Evolutionary conservation across 169 alveolate genomes (phyloP).

Genomic region (Plasmodium coatneyi): DNA sequence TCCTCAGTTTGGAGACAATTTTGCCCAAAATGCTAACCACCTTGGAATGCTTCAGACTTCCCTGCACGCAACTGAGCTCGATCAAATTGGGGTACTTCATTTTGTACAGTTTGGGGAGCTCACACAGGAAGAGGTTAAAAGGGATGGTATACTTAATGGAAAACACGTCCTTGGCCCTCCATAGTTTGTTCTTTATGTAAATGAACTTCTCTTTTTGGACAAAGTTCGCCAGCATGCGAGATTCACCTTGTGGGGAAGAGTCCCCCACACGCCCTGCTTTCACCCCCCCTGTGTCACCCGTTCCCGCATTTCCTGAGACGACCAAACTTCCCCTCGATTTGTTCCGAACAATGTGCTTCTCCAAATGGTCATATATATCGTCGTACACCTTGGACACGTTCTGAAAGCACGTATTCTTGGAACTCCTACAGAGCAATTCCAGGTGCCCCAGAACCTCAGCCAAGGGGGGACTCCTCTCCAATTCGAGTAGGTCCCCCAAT

Average conservation of each 20-base stretch:
- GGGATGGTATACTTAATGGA: neutral
- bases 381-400: constrained; percentile 44
- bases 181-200: constrained; percentile 64
- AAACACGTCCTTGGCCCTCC: constrained; percentile 39
- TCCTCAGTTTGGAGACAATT: neutral
- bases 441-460: constrained; percentile 31
- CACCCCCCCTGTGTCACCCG: neutral
- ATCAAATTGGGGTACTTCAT: constrained; percentile 45
- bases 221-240: constrained; percentile 4
- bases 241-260: neutral
- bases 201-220: constrained; percentile 28
- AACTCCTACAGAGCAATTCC: constrained; percentile 14
- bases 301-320: neutral
- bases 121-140: constrained; percentile 61
- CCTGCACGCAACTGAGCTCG: constrained; percentile 25
- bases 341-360: constrained; percentile 13
- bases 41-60: constrained; percentile 29
- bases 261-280: neutral
- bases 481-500: neutral
- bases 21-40: constrained; percentile 17
- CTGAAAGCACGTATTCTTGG: constrained; percentile 10
- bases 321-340: neutral
- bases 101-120: constrained; percentile 39
- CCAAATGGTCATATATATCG: constrained; percentile 64
- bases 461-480: constrained; percentile 30